A percentile compares a stretch with the other conserved stretches of the same genome.
Evolutionary conservation across 176 grass and related monocot species (phyloP).

Genomic region (Carex myosuroides): DNA sequence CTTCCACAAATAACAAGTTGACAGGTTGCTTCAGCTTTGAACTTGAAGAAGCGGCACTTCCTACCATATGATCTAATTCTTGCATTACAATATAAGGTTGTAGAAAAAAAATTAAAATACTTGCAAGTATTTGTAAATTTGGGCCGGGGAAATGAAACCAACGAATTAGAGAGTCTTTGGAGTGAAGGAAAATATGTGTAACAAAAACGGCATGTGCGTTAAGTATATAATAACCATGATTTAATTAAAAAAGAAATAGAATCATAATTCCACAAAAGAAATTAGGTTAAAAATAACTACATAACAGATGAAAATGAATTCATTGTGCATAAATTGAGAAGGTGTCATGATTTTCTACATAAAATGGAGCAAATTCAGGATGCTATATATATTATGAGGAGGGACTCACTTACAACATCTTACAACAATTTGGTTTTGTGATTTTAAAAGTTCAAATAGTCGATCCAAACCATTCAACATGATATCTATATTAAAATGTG

Average conservation of each 20-base stretch:
- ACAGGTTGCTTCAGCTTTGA: constrained; percentile 68
- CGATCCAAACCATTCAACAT: too few relatives aligned
- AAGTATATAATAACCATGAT: neutral
- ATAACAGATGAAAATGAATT: neutral
- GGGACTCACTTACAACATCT: too few relatives aligned
- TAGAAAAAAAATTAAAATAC: neutral
- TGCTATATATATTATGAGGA: too few relatives aligned
- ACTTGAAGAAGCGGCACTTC: constrained; percentile 23
- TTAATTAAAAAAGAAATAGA: neutral
- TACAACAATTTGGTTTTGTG: too few relatives aligned
- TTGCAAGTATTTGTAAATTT: neutral
- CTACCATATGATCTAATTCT: constrained; percentile 41
- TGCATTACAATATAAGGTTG: constrained; percentile 69
- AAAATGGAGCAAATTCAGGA: too few relatives aligned
- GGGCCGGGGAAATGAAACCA: neutral
- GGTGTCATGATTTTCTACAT: too few relatives aligned
- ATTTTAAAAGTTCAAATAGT: too few relatives aligned
- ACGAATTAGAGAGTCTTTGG: constrained; percentile 30
- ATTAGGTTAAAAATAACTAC: neutral
- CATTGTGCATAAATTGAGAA: neutral
- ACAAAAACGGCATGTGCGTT: neutral
- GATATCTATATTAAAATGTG: too few relatives aligned
- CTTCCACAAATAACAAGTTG: constrained; percentile 28
- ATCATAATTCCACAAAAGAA: neutral
- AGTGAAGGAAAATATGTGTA: constrained; percentile 47